These are phyloP conservation scores for Alternaria ethzedia DNA, from an alignment of 2,329 filamentous ascomycete species.

Conservation along the genomic window DNA sequence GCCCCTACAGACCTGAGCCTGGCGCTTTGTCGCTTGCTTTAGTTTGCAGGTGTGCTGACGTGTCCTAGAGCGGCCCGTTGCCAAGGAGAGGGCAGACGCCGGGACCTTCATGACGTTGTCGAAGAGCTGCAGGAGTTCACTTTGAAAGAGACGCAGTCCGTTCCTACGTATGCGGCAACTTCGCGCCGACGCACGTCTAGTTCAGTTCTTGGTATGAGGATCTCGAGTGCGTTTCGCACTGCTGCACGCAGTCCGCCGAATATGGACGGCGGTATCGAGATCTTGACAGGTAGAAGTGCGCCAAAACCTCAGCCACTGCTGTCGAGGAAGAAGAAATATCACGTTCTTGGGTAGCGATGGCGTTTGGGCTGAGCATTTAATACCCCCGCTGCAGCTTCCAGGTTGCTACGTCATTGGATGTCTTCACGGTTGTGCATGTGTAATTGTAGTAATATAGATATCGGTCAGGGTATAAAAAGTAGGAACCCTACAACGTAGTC, in stretches of 20 bases:
- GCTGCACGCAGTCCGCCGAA: neutral
- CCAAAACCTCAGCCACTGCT: neutral
- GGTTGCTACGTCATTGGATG: neutral
- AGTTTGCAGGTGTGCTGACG: slow-evolving; percentile 12
- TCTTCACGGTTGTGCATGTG: neutral
- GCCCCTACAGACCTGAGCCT: slow-evolving; percentile 17
- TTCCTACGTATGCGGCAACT: neutral
- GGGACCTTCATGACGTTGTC: neutral
- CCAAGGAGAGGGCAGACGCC: neutral
- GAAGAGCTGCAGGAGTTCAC: neutral
- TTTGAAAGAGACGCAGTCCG: neutral
- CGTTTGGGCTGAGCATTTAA: slow-evolving; percentile 5
- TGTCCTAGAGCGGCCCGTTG: neutral
- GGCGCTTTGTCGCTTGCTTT: neutral
- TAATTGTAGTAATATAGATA: neutral
- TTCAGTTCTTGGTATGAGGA: neutral
- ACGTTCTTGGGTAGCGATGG: slow-evolving; percentile 11
- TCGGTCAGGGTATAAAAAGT: neutral
- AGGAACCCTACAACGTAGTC: neutral
- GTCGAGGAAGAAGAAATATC: slow-evolving; percentile 11
- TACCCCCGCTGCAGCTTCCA: neutral
- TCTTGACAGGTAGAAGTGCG: neutral
- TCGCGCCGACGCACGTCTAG: neutral
- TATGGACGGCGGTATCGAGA: neutral
- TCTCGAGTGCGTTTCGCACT: neutral